These are phyloP conservation scores for Populus pruinosa DNA, from an alignment of 345 rosid species.

Conservation along the genomic window DNA sequence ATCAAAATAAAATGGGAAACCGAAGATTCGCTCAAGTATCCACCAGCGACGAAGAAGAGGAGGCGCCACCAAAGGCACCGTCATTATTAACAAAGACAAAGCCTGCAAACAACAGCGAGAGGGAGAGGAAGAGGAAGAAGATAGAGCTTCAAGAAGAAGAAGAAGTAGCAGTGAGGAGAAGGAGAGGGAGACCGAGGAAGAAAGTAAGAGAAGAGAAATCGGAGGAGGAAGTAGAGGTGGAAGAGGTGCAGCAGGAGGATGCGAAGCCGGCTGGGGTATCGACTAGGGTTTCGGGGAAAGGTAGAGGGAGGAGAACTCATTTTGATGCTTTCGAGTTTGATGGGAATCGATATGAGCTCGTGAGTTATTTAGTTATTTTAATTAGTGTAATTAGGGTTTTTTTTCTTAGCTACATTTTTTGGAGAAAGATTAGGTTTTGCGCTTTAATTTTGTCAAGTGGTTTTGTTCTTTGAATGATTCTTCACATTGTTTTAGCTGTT, in stretches of 20 bases:
- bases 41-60: conserved; percentile 80
- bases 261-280: conserved; percentile 73
- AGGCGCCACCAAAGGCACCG: conserved; percentile 17
- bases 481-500: not conserved
- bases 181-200: conserved; percentile 26
- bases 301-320: conserved; percentile 61
- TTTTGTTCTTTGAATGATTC: not conserved
- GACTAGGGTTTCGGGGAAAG: conserved; percentile 65
- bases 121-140: conserved; percentile 50
- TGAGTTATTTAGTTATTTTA: not conserved
- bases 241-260: conserved; percentile 62
- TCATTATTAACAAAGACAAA: conserved; percentile 26
- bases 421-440: not conserved
- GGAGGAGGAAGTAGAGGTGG: conserved; percentile 32
- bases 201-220: conserved; percentile 17
- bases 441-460: not conserved
- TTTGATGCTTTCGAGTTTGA: conserved; percentile 67
- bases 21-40: conserved; percentile 70
- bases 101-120: conserved; percentile 3
- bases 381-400: not conserved
- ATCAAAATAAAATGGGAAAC: conserved; percentile 39
- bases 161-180: conserved; percentile 31
- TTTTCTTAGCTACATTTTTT: not conserved
- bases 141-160: conserved; percentile 46
- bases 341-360: conserved; percentile 70